Conservation (phyloP, 257 asterid species). For the Fraxinus americana region DNA sequence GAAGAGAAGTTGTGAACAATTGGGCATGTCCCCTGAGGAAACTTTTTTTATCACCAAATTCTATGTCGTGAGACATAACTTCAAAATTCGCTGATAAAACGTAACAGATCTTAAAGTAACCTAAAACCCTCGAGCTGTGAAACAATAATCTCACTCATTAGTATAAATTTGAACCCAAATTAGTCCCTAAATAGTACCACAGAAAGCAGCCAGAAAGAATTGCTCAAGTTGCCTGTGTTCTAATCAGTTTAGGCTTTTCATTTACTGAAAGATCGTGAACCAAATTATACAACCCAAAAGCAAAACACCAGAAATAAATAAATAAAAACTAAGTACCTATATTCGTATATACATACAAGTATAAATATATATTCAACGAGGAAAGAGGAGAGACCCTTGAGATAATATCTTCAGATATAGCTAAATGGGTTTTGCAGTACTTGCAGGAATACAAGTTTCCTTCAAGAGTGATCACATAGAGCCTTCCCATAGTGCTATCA, state of each 20-base stretch:
- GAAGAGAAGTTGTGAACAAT: not conserved
- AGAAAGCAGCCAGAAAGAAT: not conserved
- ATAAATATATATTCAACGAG: not conserved
- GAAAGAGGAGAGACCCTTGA: conserved; percentile 18
- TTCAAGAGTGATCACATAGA: conserved; percentile 19
- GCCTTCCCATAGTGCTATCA: conserved; percentile 20
- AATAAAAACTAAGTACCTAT: not conserved
- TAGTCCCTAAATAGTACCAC: not conserved
- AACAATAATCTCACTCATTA: not conserved
- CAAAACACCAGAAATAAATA: not conserved
- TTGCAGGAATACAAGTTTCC: conserved; percentile 20
- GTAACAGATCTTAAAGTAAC: not conserved
- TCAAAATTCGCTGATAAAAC: not conserved
- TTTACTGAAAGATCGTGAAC: not conserved
- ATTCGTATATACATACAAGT: not conserved
- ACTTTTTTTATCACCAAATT: not conserved
- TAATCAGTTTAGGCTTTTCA: not conserved
- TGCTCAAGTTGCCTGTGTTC: not conserved
- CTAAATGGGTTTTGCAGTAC: conserved; percentile 22
- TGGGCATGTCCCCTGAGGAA: not conserved
- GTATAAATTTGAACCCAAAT: not conserved
- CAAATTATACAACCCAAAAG: not conserved
- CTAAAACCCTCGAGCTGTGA: not conserved
- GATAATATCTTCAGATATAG: conserved; percentile 21
- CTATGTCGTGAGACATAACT: not conserved